These are phyloP conservation scores for Pichia sp. DNA, from an alignment of 1,139 yeast species.

Conservation along the genomic window DNA sequence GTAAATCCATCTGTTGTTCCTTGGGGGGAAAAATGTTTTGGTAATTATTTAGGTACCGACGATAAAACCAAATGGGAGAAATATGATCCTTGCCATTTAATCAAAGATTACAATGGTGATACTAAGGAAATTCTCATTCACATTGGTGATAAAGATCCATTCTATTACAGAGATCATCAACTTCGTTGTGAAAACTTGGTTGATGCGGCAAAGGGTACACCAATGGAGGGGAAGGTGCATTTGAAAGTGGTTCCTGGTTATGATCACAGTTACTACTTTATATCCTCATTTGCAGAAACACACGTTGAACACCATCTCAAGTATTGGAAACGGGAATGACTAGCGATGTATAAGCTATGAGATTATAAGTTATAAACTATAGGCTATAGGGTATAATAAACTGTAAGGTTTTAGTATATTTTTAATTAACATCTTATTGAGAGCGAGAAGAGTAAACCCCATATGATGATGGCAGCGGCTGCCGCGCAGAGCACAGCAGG, in stretches of 20 bases:
- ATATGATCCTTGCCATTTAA: constrained; percentile 76
- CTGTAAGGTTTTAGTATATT: neutral
- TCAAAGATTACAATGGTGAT: constrained; percentile 41
- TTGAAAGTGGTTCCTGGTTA: constrained; percentile 70
- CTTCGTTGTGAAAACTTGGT: constrained; percentile 70
- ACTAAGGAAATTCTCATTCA: constrained; percentile 60
- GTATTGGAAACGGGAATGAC: constrained; percentile 1
- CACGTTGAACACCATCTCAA: constrained; percentile 76
- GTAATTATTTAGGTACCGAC: constrained; percentile 72
- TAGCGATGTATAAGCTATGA: too few relatives aligned
- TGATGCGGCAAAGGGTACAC: constrained; percentile 52
- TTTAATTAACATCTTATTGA: too few relatives aligned
- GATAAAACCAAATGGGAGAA: constrained; percentile 54
- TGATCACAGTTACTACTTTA: constrained; percentile 87
- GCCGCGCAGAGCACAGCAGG: too few relatives aligned
- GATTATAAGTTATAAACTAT: neutral
- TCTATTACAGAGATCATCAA: constrained; percentile 55
- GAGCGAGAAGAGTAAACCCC: too few relatives aligned
- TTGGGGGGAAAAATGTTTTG: constrained; percentile 86
- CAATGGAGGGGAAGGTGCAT: constrained; percentile 53
- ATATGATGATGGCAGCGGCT: too few relatives aligned
- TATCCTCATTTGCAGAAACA: constrained; percentile 71
- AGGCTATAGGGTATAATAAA: neutral
- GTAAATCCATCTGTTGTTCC: constrained; percentile 67
- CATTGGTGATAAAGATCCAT: constrained; percentile 72